phyloP scores from a whole-genome alignment of 1,284 basidiomycete genomes.

The Agroathelia rolfsii region DNA sequence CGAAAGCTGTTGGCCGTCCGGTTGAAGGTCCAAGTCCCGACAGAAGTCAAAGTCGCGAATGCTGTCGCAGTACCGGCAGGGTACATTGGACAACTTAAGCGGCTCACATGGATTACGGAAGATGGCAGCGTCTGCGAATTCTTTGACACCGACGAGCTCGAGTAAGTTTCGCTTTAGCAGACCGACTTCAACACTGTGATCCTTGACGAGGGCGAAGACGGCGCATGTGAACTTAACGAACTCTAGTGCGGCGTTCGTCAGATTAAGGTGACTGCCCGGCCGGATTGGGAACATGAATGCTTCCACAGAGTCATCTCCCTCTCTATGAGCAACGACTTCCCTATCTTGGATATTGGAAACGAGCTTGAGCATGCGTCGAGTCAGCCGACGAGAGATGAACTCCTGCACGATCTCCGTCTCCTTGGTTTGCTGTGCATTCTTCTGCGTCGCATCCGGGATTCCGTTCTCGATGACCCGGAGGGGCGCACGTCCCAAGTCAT shows the following conservation, averaged over 20 bases:
- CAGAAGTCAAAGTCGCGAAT: conserved; percentile 93
- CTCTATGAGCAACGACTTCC: too few species aligned
- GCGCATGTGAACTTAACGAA: conserved; percentile 87
- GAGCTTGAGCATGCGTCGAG: conserved; percentile 69
- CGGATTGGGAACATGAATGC: conserved; percentile 77
- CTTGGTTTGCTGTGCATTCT: conserved; percentile 58
- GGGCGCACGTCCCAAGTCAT: conserved; percentile 55
- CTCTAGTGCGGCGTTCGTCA: conserved; percentile 78
- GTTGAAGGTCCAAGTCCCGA: conserved; percentile 81
- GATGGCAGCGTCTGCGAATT: conserved; percentile 77
- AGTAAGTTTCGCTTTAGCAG: conserved; percentile 85
- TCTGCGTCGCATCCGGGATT: conserved; percentile 52
- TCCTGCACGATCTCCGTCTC: conserved; percentile 63
- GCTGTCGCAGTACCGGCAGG: conserved; percentile 84
- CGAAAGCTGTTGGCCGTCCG: too few species aligned
- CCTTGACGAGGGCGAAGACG: conserved; percentile 68
- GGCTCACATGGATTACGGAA: conserved; percentile 94
- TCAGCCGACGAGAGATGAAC: conserved; percentile 76
- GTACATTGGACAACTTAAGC: conserved; percentile 79
- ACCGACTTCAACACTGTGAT: conserved; percentile 79
- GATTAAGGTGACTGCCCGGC: conserved; percentile 75
- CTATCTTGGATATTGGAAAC: conserved; percentile 63
- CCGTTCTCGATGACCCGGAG: conserved; percentile 67
- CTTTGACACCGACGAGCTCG: conserved; percentile 80
- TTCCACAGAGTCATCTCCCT: conserved; percentile 48